These are phyloP conservation scores for Neurospora discreta DNA, from an alignment of 495 filamentous ascomycete genomes.

Conservation along the genomic window DNA sequence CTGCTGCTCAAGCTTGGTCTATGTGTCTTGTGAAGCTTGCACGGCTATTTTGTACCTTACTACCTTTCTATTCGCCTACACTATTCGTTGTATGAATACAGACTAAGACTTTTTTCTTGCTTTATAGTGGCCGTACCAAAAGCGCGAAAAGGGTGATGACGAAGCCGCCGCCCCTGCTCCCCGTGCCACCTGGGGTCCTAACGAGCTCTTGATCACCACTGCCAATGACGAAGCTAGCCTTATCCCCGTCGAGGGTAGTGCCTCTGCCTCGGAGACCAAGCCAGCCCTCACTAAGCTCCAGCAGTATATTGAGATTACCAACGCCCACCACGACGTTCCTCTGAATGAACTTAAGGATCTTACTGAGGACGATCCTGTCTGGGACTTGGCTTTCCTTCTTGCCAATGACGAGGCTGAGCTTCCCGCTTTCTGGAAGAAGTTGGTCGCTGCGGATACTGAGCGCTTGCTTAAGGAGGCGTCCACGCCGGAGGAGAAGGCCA, in stretches of 20 bases:
- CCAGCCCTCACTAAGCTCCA: constrained; percentile 15
- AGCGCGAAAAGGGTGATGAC: constrained; percentile 55
- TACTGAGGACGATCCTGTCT: constrained; percentile 51
- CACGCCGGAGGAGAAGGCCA: constrained; percentile 68
- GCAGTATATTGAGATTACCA: constrained; percentile 18
- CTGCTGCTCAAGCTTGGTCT: constrained; percentile 2
- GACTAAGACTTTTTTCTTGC: constrained; percentile 31
- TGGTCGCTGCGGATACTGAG: constrained; percentile 47
- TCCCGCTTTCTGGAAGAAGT: constrained; percentile 47
- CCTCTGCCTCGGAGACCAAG: background rate
- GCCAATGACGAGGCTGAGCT: constrained; percentile 62
- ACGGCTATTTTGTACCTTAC: constrained; percentile 14
- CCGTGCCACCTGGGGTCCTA: constrained; percentile 68
- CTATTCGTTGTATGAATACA: constrained; percentile 18
- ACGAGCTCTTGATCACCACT: constrained; percentile 59
- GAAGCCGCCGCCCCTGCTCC: constrained; percentile 42
- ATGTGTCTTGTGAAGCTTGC: background rate
- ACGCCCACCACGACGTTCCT: constrained; percentile 11
- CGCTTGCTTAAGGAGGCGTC: constrained; percentile 38
- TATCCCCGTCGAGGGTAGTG: constrained; percentile 10
- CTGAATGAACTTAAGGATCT: constrained; percentile 11
- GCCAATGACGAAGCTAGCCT: constrained; percentile 15
- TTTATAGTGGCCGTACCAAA: constrained; percentile 77
- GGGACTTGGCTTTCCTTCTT: constrained; percentile 72
- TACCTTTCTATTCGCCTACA: constrained; percentile 13